phyloP scores from a whole-genome alignment of 352 stramenopile genomes.

The Globisporangium sylvaticum region DNA sequence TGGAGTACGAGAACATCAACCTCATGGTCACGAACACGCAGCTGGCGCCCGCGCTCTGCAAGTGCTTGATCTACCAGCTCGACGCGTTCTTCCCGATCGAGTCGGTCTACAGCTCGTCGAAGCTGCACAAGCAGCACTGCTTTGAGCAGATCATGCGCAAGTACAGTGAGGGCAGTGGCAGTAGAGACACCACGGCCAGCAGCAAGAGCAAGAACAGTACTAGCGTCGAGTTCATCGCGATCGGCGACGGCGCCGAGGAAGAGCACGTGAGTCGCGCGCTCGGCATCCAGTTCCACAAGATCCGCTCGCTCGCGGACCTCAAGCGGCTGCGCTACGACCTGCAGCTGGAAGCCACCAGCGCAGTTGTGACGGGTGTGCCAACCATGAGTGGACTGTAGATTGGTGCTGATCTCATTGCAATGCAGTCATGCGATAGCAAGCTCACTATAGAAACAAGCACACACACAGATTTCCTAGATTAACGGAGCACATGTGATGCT shows the following conservation, averaged over 20 bases:
- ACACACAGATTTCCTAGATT: not conserved
- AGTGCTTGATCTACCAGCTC: constrained; percentile 80
- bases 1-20: constrained; percentile 58
- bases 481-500: not conserved
- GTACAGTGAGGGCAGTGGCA: constrained; percentile 21
- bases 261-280: constrained; percentile 66
- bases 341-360: constrained; percentile 29
- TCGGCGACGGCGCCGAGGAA: constrained; percentile 76
- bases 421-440: not conserved
- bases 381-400: not conserved
- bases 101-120: constrained; percentile 70
- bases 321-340: constrained; percentile 57
- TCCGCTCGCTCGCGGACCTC: constrained; percentile 60
- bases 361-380: not conserved
- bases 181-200: not conserved
- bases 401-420: too few species aligned
- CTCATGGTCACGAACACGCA: constrained; percentile 83
- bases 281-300: constrained; percentile 73
- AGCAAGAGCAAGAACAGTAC: constrained; percentile 5
- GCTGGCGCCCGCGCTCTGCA: constrained; percentile 74
- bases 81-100: constrained; percentile 76
- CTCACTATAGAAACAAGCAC: not conserved
- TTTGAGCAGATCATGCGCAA: constrained; percentile 72
- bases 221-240: constrained; percentile 64
- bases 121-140: constrained; percentile 72